Evolutionary conservation across 2,329 filamentous ascomycete genomes (phyloP), one percentile per base, ranked within the genome.

Genomic region (Tetracladium maxilliforme): DNA sequence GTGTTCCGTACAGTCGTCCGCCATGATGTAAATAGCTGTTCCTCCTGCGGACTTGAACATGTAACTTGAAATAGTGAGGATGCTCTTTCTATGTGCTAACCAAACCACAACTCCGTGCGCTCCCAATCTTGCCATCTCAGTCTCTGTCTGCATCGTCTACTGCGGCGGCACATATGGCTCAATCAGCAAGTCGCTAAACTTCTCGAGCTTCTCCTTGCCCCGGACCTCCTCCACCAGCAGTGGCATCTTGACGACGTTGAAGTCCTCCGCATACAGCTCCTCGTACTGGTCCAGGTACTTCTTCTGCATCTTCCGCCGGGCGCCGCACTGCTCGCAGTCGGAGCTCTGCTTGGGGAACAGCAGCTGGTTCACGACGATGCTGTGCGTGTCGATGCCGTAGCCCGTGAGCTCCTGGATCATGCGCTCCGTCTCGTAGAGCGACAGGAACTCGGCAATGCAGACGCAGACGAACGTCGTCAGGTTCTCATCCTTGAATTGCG

Each of bases 221-320:
- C 90, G 64, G 7, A 98, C 86, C 58, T 98, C 90, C 51, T 98
- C 87, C 2, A 92, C 82, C 31, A 98, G 57, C 43, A 98, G 54
- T 19, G 90, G 90, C 86, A 98, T 95, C 64, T 87, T 87, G 39
- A 98, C 87, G 19, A 98, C 86, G 48, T 98, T 93, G 60, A 98
- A 98, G n/a, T n/a, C n/a, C 52, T 98, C 90, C 45, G 94, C 86
- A 49, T 98, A 98, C 30, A 98, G 58, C 59, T 98, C 90, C 55
- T 92, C 86, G 43, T 95, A 95, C 63, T 98, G 87, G 47, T 95
- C 86, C 21, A 98, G 65, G 48, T 98, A 98, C 61, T 98, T 98
- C 64, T 84, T 90, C 64, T 98, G 90, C 90, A 98, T 98, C 62
- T 92, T 92, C 44, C 86, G 65, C 36, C 90, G 64, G 22, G 90